These are phyloP conservation scores for Astrephomene gubernaculifera DNA, from an alignment of 139 green algal species.

Conservation along the genomic window DNA sequence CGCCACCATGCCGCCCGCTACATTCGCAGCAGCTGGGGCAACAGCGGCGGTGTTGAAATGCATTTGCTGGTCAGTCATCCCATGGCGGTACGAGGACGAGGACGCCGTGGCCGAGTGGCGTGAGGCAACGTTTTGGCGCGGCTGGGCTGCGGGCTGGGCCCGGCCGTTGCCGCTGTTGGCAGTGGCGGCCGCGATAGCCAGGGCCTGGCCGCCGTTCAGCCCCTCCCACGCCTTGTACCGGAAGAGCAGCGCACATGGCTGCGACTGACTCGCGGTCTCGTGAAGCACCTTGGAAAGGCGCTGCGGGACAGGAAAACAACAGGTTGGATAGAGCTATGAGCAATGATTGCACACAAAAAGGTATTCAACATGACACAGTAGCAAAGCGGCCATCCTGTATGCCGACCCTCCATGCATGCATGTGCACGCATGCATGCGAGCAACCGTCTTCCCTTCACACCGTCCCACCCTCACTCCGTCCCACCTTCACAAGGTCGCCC, in stretches of 20 bases:
- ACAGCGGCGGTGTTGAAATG: too few relatives aligned
- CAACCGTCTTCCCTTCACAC: too few relatives aligned
- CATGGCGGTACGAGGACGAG: not conserved
- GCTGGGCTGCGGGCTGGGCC: not conserved
- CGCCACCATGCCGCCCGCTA: too few relatives aligned
- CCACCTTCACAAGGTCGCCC: constrained; percentile 7
- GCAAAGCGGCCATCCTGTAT: not conserved
- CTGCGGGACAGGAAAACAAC: too few relatives aligned
- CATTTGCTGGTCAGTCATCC: too few relatives aligned
- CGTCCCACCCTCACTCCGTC: too few relatives aligned
- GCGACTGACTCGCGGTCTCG: not conserved
- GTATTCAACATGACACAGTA: not conserved
- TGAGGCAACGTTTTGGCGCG: not conserved
- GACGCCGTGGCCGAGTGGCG: not conserved
- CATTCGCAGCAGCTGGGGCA: too few relatives aligned
- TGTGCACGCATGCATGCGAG: not conserved
- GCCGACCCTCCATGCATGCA: not conserved
- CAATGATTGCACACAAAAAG: not conserved
- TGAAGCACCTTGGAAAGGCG: not conserved
- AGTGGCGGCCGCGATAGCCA: not conserved
- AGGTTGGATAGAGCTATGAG: not conserved
- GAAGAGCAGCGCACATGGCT: not conserved
- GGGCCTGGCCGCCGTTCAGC: not conserved
- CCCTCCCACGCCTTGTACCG: constrained; percentile 12
- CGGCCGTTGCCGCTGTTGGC: not conserved